These are phyloP conservation scores for Trichophyton simii DNA, from an alignment of 2,329 filamentous ascomycete species.

Conservation along the genomic window DNA sequence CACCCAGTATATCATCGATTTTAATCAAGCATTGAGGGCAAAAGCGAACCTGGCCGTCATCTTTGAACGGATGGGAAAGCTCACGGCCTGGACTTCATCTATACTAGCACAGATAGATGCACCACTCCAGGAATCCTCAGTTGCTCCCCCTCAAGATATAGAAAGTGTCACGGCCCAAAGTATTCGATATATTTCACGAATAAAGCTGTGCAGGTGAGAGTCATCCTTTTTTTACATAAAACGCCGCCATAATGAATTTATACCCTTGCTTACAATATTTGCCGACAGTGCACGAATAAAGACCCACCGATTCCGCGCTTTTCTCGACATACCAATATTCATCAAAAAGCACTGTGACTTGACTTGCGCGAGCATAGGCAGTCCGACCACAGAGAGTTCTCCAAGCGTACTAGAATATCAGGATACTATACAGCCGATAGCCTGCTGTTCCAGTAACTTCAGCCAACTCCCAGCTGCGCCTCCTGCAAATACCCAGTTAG, in stretches of 20 bases:
- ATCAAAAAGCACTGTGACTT: constrained; percentile 36
- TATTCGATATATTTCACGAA: constrained; percentile 31
- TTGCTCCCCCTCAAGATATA: constrained; percentile 18
- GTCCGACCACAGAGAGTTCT: constrained; percentile 4
- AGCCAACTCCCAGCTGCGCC: constrained; percentile 19
- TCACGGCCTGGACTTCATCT: constrained; percentile 30
- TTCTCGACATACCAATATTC: constrained; percentile 36
- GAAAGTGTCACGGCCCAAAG: constrained; percentile 29
- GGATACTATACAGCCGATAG: constrained; percentile 18
- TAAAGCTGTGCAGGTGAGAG: constrained; percentile 33
- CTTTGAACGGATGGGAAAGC: constrained; percentile 31
- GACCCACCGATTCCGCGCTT: constrained; percentile 35
- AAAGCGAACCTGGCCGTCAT: constrained; percentile 27
- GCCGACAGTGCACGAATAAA: constrained; percentile 33
- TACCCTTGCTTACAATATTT: neutral
- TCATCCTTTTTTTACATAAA: neutral
- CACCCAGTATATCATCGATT: constrained; percentile 30
- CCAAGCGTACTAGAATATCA: constrained; percentile 10
- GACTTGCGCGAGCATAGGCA: constrained; percentile 12
- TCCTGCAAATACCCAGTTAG: constrained; percentile 14
- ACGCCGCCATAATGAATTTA: neutral
- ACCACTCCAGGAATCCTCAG: constrained; percentile 15
- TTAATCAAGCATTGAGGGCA: constrained; percentile 28
- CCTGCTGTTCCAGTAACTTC: constrained; percentile 24
- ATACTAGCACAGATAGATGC: constrained; percentile 25